Base-by-base conservation (phyloP, 2,329 filamentous ascomycete genomes). In the Proliferodiscus dingleyae region DNA sequence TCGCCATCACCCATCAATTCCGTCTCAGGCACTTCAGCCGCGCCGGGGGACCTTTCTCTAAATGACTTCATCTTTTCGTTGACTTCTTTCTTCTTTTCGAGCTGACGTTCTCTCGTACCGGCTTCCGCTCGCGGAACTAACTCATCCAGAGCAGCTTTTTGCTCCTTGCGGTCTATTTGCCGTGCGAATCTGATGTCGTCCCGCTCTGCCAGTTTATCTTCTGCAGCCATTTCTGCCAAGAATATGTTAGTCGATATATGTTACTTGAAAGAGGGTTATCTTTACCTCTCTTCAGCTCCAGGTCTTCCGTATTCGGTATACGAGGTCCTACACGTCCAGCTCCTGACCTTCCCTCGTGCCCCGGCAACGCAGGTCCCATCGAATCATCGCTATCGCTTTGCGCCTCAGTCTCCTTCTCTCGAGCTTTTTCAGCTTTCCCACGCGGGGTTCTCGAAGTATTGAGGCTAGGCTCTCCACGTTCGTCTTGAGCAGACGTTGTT, bases 41-140 rank as follows among this genome's bases (percentile, higher is more conserved):
- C 71, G 1, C 79, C 81, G 0, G 83, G 79, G 10, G 81, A 83
- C 52, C 76, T 81, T 53, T 89, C 73, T 47, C 80, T 70, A 61
- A 95, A 95, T 9, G 78, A 76, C 21, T 81, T 78, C 71, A 94
- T 83, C 54, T 83, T 80, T 5, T 84, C 82, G 23, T 85, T 85
- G 4, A 78, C 71, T 51, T 86, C 85, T 26, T 76, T 77, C 53
- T 83, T 84, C 75, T 96, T 96, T 70, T 98, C 91, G 1, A 97
- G 74, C 60, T 81, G 79, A 9, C 91, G 81, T 68, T 95, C 91
- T 37, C 83, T 81, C 1, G 86, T 87, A 0, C 90, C 89, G 0
- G 89, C 71, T 49, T 93, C 89, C 0, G 91, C 88, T 9, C 88
- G 86, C 0, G 91, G 90, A 0, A 75, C 80, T 0, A 96, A 69